Evolutionary conservation across 169 alveolate species (phyloP), one percentile per base, ranked within the genome.

Genomic region (Eimeria necatrix): DNA sequence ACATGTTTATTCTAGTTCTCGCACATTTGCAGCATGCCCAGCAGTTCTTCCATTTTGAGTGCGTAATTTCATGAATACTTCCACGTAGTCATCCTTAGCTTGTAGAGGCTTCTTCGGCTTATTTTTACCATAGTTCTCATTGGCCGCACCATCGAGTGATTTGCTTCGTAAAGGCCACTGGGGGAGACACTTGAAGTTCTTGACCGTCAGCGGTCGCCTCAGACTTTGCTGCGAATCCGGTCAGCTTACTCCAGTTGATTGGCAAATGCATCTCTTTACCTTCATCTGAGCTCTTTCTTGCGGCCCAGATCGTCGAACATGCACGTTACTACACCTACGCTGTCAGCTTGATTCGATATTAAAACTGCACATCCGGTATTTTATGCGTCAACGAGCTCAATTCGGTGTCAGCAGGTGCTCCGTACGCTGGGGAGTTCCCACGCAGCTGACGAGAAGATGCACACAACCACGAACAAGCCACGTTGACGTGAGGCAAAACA

Each of bases 221-320:
- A 53, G 74, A 22, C 91, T 56, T 26, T 73, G 9, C 60, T 74
- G 81, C 20, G 48, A 20, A 49, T n/a, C 22, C 46, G 61, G 70
- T 32, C 18, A 20, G 70, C 18, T 22, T 59, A 12, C 73, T 9
- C 26, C 60, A 52, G 76, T 4, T 83, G 53, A 24, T 0, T 20
- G n/a, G 16, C 24, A 56, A 56, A 2, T 26, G 18, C 3, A 4
- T 41, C 5, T 5, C 41, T 32, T 84, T 49, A 70, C 85, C 41
- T 16, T 12, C 64, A 26, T 51, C 46, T 70, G 73, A 49, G 10
- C 56, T 32, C n/a, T 51, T 49, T 49, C 53, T 20, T 70, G 94
- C 94, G 70, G 94, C 86, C n/a, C 86, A 71, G 51, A 59, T 70
- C 61, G 94, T 68, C 20, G 85, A 88, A 32, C 70, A 88, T 70